Percentiles rank a stretch among this genome's conserved stretches.
These are phyloP conservation scores for Hippophae gyantsensis DNA, from an alignment of 306 rosid genomes.

Conservation along the genomic window DNA sequence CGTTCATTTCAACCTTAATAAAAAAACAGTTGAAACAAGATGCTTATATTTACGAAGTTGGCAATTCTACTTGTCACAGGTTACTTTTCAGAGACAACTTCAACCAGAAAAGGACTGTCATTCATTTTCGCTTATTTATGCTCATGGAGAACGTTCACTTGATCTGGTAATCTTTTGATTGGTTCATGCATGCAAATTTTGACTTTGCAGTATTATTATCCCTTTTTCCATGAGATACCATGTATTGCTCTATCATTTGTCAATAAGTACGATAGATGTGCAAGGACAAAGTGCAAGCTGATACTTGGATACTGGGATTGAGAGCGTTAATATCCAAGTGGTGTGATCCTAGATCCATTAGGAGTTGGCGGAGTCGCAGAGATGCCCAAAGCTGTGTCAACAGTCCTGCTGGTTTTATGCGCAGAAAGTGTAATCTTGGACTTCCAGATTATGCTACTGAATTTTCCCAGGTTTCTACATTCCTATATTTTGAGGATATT, in stretches of 20 bases:
- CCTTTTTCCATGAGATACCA: background rate
- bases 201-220: background rate
- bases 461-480: slow-evolving; percentile 52
- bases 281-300: slow-evolving; percentile 73
- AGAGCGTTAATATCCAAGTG: slow-evolving; percentile 47
- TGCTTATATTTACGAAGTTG: slow-evolving; percentile 20
- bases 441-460: slow-evolving; percentile 51
- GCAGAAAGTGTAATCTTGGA: slow-evolving; percentile 77
- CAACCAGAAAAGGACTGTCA: slow-evolving; percentile 52
- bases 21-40: slow-evolving; percentile 1
- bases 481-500: background rate
- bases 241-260: background rate
- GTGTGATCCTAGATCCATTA: slow-evolving; percentile 36
- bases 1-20: slow-evolving; percentile 1
- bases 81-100: slow-evolving; percentile 43
- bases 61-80: slow-evolving; percentile 35
- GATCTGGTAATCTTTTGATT: slow-evolving; percentile 49
- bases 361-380: slow-evolving; percentile 50
- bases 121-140: slow-evolving; percentile 63
- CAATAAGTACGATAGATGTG: slow-evolving; percentile 41
- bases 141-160: slow-evolving; percentile 66
- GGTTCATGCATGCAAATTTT: background rate
- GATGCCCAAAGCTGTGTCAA: slow-evolving; percentile 69
- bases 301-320: slow-evolving; percentile 75
- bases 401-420: slow-evolving; percentile 70